These are phyloP conservation scores for Tulasnella sp. DNA, from an alignment of 768 basidiomycete species.

Conservation along the genomic window DNA sequence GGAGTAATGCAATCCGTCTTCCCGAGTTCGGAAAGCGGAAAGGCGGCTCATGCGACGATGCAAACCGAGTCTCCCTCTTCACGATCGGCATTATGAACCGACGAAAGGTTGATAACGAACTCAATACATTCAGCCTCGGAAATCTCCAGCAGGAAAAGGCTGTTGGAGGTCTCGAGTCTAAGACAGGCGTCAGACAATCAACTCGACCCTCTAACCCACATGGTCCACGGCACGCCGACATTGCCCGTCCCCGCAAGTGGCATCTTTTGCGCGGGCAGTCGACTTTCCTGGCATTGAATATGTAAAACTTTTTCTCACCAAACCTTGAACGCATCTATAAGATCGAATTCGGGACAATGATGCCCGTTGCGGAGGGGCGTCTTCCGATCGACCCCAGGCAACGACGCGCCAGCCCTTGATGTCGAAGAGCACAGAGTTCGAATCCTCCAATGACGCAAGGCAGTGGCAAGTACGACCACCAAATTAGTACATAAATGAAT, in stretches of 20 bases:
- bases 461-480: not conserved
- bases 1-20: not conserved
- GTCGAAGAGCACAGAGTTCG: not conserved
- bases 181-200: not conserved
- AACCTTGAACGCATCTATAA: not conserved
- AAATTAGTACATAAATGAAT: not conserved
- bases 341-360: slow-evolving; percentile 1
- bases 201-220: not conserved
- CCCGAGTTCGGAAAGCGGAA: not conserved
- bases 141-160: not conserved
- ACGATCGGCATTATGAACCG: not conserved
- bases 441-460: not conserved
- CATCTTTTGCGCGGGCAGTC: not conserved
- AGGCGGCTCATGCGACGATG: not conserved
- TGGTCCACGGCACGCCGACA: not conserved
- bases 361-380: not conserved
- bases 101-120: slow-evolving; percentile 4
- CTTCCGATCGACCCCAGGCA: not conserved
- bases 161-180: not conserved
- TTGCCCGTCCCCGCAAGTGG: not conserved
- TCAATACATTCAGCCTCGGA: not conserved
- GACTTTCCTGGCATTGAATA: not conserved
- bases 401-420: not conserved
- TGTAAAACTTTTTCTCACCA: not conserved
- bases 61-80: not conserved